A percentile compares a stretch with the other conserved stretches of the same genome.
Conservation (phyloP, 2,329 filamentous ascomycete species). For the Fusarium tricinctum region DNA sequence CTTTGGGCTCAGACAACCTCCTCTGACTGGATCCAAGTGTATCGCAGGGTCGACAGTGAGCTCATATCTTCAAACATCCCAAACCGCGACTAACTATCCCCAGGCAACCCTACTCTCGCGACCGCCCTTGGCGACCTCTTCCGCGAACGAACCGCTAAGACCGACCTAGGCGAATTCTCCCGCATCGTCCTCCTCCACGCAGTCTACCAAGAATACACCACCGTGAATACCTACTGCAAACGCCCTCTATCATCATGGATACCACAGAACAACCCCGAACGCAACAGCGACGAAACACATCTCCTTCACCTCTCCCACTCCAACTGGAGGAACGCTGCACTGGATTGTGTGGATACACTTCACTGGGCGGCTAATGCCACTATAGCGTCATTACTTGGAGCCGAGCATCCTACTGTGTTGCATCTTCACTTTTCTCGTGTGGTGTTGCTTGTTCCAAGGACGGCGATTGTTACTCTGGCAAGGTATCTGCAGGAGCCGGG, state of each 20-base stretch:
- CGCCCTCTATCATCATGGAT: conserved; percentile 40
- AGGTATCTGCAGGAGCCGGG: conserved; percentile 31
- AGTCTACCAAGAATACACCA: conserved; percentile 39
- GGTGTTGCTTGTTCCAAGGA: conserved; percentile 64
- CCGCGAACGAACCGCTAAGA: conserved; percentile 29
- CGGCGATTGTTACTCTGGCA: conserved; percentile 61
- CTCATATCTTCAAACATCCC: too few relatives aligned
- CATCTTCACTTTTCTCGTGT: conserved; percentile 69
- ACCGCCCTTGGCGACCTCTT: conserved; percentile 29
- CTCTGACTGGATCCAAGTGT: conserved; percentile 10
- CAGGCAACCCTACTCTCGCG: conserved; percentile 34
- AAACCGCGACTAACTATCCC: conserved; percentile 14
- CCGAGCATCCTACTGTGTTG: conserved; percentile 68
- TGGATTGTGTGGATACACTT: conserved; percentile 66
- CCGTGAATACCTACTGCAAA: conserved; percentile 34
- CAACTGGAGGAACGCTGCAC: conserved; percentile 60
- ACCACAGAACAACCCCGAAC: conserved; percentile 27
- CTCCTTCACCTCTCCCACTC: not conserved
- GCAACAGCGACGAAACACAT: not conserved
- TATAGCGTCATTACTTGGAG: conserved; percentile 62
- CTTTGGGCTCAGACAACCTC: conserved; percentile 19
- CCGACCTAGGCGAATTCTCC: conserved; percentile 40
- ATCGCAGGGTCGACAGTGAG: conserved; percentile 6
- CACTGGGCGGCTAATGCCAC: conserved; percentile 70
- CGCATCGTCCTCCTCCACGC: conserved; percentile 44